Evolutionary conservation across 1,284 basidiomycete species (phyloP), one percentile per base, ranked within the genome.

Genomic region (Exsudoporus floridanus): DNA sequence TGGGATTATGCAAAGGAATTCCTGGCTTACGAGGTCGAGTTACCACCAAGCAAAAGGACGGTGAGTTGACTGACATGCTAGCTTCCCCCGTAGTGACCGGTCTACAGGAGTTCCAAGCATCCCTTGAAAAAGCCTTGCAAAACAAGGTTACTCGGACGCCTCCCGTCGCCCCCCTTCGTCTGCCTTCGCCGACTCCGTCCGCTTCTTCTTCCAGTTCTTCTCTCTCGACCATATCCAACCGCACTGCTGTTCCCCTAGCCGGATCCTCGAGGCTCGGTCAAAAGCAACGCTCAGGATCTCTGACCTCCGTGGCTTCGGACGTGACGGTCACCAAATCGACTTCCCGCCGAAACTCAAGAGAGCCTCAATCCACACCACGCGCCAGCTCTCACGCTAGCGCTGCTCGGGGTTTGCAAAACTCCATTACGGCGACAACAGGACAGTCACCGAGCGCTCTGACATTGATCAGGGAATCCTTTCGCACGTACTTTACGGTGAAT

Each of bases 1-100:
- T 92, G 89, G 89, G 82, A 86, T 25, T 88, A 90, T 62, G 86
- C 85, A 12, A 75, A 74, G 47, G 86, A 89, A 54, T 90, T 90
- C 62, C 61, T 92, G 54, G 74, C 79, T 45, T 86, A 87, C 59
- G 89, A 91, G 65, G 71, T 73, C 23, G 86, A 90, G 61, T 71
- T 91, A 23, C 59, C 75, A n/a, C 56, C 65, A 1, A 70, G 74
- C 14, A 72, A 68, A 44, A 75, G 82, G 65, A 73, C 78, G 73
- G 89, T 89, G 65, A 54, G 79, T 62, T n/a, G 16, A 42, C 13
- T 34, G 46, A n/a, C 27, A 10, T 9, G 0, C 30, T 41, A 3
- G n/a, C n/a, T 44, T 43, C 40, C 40, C 37, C 47, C 30, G 30
- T 54, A 49, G 41, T 58, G 31, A 53, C 51, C 27, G 50, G 36